These are phyloP conservation scores for Clavulina sp. DNA, from an alignment of 768 basidiomycete genomes.

Conservation along the genomic window DNA sequence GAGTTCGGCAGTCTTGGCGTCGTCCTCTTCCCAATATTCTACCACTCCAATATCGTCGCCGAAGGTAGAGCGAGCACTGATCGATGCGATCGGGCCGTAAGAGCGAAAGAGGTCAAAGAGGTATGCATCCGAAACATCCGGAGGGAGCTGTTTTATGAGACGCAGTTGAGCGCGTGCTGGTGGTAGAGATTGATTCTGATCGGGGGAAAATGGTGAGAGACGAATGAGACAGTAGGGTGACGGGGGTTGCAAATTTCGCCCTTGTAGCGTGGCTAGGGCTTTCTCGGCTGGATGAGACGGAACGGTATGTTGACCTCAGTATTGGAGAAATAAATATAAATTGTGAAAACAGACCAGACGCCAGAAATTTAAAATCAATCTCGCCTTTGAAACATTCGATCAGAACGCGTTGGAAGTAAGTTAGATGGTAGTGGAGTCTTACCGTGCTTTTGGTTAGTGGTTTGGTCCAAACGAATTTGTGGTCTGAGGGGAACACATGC, in stretches of 20 bases:
- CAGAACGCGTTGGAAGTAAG: not conserved
- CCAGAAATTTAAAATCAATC: constrained; percentile 69
- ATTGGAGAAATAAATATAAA: constrained; percentile 3
- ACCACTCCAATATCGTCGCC: constrained; percentile 62
- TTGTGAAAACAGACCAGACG: constrained; percentile 43
- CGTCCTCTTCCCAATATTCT: constrained; percentile 79
- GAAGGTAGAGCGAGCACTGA: constrained; percentile 51
- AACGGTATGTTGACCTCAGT: constrained; percentile 7
- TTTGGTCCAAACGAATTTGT: constrained; percentile 45
- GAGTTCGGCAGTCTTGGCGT: constrained; percentile 60
- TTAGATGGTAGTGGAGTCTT: not conserved
- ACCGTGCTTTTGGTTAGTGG: constrained; percentile 26
- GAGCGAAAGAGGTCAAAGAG: constrained; percentile 76
- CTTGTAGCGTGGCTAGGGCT: constrained; percentile 68
- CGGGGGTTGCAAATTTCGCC: constrained; percentile 46
- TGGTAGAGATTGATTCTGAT: constrained; percentile 54
- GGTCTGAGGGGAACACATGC: constrained; percentile 70
- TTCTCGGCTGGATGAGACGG: constrained; percentile 48
- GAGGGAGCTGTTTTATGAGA: constrained; percentile 69
- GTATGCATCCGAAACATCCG: constrained; percentile 44
- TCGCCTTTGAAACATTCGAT: constrained; percentile 28
- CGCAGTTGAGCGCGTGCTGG: constrained; percentile 62
- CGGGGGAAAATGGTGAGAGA: constrained; percentile 70
- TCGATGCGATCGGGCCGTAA: constrained; percentile 69
- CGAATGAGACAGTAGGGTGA: constrained; percentile 42